Evolutionary conservation across 257 asterid species (phyloP).

Genomic region (Solanum piurae): DNA sequence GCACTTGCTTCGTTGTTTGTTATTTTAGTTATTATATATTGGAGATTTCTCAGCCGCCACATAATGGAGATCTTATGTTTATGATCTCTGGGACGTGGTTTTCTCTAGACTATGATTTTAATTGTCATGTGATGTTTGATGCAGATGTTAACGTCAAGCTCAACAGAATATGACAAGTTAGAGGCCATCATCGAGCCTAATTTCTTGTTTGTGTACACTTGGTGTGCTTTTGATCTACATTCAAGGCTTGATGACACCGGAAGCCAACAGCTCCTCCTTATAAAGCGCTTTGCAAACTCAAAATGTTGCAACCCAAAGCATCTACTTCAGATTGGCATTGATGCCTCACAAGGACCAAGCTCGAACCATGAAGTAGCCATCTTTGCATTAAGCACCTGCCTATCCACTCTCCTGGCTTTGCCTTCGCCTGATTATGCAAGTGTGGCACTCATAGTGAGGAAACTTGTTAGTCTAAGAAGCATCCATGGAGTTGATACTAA

Average conservation of each 20-base stretch:
- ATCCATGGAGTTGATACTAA: conserved; percentile 38
- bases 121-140: conserved; percentile 1
- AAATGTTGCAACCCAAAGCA: conserved; percentile 53
- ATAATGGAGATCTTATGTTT: not conserved
- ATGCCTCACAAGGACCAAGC: conserved; percentile 70
- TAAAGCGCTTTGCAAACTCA: conserved; percentile 49
- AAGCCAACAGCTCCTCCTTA: conserved; percentile 56
- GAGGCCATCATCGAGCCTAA: conserved; percentile 33
- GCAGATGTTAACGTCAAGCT: conserved; percentile 54
- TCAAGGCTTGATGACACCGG: conserved; percentile 56
- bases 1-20: not conserved
- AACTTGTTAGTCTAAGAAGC: conserved; percentile 43
- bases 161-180: conserved; percentile 27
- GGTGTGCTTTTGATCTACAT: conserved; percentile 69
- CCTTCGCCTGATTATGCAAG: conserved; percentile 69
- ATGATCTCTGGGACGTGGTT: not conserved
- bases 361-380: conserved; percentile 68
- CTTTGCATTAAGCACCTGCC: conserved; percentile 58
- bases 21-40: not conserved
- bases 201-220: conserved; percentile 63
- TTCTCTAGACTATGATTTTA: not conserved
- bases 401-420: conserved; percentile 54
- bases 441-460: conserved; percentile 59
- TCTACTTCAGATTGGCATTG: conserved; percentile 73
- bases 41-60: not conserved